Conservation (phyloP, 768 basidiomycete genomes). For the Panaeolus cyanescens region DNA sequence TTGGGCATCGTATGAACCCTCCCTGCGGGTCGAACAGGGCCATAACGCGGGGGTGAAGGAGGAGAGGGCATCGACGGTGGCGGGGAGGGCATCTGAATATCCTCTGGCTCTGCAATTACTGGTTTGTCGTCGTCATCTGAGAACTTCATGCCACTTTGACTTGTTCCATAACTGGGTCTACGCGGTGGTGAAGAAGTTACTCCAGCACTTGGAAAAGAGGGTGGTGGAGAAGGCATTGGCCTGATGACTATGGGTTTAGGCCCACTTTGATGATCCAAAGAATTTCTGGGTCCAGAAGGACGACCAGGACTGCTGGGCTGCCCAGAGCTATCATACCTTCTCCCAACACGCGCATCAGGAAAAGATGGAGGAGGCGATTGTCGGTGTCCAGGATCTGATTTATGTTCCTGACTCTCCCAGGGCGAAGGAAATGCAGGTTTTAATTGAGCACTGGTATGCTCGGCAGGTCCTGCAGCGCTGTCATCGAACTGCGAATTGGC, state of each 20-base stretch:
- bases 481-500: neutral
- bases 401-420: neutral
- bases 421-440: neutral
- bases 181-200: neutral
- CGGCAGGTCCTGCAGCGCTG: neutral
- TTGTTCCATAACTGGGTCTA: neutral
- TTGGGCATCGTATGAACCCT: neutral
- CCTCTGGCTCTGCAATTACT: neutral
- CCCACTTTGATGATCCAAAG: neutral
- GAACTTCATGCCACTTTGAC: neutral
- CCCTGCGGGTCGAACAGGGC: neutral
- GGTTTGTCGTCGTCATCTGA: neutral
- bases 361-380: neutral
- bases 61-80: neutral
- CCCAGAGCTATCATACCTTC: neutral
- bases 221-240: neutral
- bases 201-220: neutral
- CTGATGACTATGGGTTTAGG: neutral
- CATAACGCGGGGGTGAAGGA: neutral
- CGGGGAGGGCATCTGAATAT: neutral
- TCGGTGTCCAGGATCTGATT: neutral
- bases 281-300: neutral
- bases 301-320: conserved; percentile 1
- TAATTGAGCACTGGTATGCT: neutral
- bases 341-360: neutral